phyloP scores from a whole-genome alignment of 1,284 basidiomycete genomes.

The Boletus sp. region DNA sequence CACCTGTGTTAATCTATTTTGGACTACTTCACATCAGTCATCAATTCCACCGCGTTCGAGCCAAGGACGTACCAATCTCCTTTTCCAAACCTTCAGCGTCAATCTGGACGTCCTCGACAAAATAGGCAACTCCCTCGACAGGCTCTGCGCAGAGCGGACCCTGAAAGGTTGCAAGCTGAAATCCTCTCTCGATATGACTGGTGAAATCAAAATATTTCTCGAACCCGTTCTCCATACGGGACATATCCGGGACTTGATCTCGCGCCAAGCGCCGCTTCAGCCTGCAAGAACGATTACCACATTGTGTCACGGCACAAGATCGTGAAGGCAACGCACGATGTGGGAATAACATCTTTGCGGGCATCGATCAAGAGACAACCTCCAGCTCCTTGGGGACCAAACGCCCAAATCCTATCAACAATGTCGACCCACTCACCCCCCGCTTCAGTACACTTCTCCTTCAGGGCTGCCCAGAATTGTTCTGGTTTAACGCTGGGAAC shows the following conservation, averaged over 20 bases:
- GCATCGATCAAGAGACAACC: constrained; percentile 84
- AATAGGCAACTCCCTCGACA: constrained; percentile 89
- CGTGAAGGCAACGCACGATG: constrained; percentile 47
- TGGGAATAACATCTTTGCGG: constrained; percentile 40
- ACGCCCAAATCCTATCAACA: constrained; percentile 79
- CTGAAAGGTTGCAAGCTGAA: constrained; percentile 91
- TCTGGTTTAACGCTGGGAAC: constrained; percentile 65
- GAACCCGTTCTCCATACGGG: constrained; percentile 21
- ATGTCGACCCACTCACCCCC: constrained; percentile 83
- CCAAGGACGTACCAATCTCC: constrained; percentile 51
- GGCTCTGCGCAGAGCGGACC: constrained; percentile 96
- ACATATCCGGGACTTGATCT: constrained; percentile 35
- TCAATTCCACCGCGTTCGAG: constrained; percentile 1
- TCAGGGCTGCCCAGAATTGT: constrained; percentile 78
- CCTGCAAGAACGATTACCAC: constrained; percentile 34
- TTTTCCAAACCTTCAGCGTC: constrained; percentile 58
- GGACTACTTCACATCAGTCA: constrained; percentile 42
- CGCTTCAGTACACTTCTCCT: constrained; percentile 59
- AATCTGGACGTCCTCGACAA: constrained; percentile 75
- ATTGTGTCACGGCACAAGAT: constrained; percentile 3
- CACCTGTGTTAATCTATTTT: constrained; percentile 70
- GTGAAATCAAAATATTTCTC: constrained; percentile 62
- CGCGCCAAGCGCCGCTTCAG: constrained; percentile 47
- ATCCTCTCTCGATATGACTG: constrained; percentile 85
- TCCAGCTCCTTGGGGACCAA: constrained; percentile 86